Evolutionary conservation across 306 rosid genomes (phyloP).

Genomic region (Leucaena leucocephala): DNA sequence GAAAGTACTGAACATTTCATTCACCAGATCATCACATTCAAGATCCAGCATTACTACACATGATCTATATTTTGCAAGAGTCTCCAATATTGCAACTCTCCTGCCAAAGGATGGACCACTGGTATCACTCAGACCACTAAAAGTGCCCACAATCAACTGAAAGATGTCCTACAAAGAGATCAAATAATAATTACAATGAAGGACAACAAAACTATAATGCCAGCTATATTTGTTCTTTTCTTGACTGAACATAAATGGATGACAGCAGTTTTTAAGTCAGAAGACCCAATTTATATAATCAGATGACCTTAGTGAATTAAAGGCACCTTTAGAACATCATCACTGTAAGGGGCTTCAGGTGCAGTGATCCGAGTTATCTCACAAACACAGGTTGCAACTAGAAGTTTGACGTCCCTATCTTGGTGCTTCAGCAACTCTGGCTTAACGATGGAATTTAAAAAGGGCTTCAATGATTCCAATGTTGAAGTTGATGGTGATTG

Average conservation of each 20-base stretch:
- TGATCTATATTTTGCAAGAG: conserved; percentile 94
- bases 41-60: conserved; percentile 99
- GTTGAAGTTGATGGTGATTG: conserved; percentile 82
- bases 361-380: conserved; percentile 99
- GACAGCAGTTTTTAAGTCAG: background rate
- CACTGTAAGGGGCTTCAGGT: conserved; percentile 95
- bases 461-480: conserved; percentile 83
- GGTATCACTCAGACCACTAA: conserved; percentile 83
- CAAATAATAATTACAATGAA: conserved; percentile 41
- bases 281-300: conserved; percentile 33
- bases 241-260: conserved; percentile 27
- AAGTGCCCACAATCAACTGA: conserved; percentile 84
- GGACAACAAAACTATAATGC: conserved; percentile 28
- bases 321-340: conserved; percentile 86
- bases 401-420: conserved; percentile 84
- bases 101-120: conserved; percentile 79
- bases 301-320: conserved; percentile 35
- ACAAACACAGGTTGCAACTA: conserved; percentile 88
- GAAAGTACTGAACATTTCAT: conserved; percentile 91
- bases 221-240: conserved; percentile 16
- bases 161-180: conserved; percentile 80
- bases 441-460: conserved; percentile 74
- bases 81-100: conserved; percentile 89
- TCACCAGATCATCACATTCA: conserved; percentile 93
- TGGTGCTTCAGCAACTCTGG: conserved; percentile 92